Evolutionary conservation across 2,329 filamentous ascomycete species (phyloP).

Genomic region (Diplodia seriata): DNA sequence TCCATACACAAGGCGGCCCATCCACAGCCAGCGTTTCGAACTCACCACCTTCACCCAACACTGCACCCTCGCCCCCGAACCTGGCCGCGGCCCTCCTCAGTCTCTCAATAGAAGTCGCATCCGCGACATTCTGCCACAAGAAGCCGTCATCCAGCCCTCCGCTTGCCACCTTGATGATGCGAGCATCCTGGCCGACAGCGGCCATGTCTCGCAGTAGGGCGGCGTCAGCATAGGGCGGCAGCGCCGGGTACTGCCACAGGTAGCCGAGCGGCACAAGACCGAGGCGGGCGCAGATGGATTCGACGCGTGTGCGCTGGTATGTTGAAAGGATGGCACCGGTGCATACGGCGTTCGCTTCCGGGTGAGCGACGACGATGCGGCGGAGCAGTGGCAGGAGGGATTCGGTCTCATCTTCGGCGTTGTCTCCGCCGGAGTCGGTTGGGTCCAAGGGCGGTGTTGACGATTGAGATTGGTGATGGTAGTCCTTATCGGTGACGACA

Average conservation of each 20-base stretch:
- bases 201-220: conserved; percentile 82
- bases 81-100: conserved; percentile 65
- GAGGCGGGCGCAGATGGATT: conserved; percentile 86
- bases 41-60: conserved; percentile 92
- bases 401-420: conserved; percentile 81
- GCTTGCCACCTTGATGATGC: conserved; percentile 93
- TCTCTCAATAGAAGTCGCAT: conserved; percentile 54
- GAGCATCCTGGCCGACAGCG: conserved; percentile 77
- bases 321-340: conserved; percentile 93
- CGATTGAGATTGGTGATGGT: conserved; percentile 49
- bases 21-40: conserved; percentile 91
- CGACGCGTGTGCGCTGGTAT: conserved; percentile 95
- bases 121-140: conserved; percentile 81
- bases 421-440: not conserved
- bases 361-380: conserved; percentile 71
- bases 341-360: conserved; percentile 82
- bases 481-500: conserved; percentile 74
- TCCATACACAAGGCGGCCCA: conserved; percentile 77
- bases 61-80: conserved; percentile 75
- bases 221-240: conserved; percentile 62
- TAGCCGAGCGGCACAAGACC: conserved; percentile 83
- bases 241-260: conserved; percentile 86
- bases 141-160: conserved; percentile 82
- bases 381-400: conserved; percentile 78
- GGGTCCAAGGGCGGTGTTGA: no score